Percentiles rank a stretch among this genome's conserved stretches.
phyloP scores from a whole-genome alignment of 495 filamentous ascomycete genomes.

The Trichoderma gamsii region DNA sequence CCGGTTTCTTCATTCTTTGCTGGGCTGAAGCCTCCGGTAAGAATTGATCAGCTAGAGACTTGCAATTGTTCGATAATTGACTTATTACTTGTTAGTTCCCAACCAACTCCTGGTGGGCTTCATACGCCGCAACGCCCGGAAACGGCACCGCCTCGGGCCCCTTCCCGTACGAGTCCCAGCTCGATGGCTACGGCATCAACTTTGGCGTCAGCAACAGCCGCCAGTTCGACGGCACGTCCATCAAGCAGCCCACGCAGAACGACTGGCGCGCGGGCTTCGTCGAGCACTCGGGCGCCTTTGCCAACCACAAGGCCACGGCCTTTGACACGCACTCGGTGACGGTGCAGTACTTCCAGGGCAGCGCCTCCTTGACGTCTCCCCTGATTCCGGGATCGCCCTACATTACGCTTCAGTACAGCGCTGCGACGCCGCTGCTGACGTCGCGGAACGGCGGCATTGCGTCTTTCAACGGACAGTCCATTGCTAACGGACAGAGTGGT shows the following conservation, averaged over 20 bases:
- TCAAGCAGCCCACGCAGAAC: constrained; percentile 19
- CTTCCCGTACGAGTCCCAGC: constrained; percentile 17
- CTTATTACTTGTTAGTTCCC: constrained; percentile 11
- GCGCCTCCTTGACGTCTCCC: constrained; percentile 13
- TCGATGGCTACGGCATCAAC: constrained; percentile 17
- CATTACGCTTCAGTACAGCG: constrained; percentile 16
- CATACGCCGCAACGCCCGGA: constrained; percentile 16
- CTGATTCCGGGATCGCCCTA: constrained; percentile 17
- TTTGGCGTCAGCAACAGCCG: constrained; percentile 19
- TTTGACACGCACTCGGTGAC: constrained; percentile 18
- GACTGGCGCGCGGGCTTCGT: constrained; percentile 16
- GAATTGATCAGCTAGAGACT: background rate
- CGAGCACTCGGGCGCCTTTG: constrained; percentile 17
- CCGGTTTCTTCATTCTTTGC: constrained; percentile 18
- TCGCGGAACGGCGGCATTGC: constrained; percentile 17
- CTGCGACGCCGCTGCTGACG: constrained; percentile 17
- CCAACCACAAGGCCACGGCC: constrained; percentile 20
- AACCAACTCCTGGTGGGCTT: constrained; percentile 18
- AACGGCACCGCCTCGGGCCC: constrained; percentile 15
- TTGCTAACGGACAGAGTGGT: constrained; percentile 13
- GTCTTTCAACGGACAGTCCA: constrained; percentile 16
- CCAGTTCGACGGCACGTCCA: constrained; percentile 17
- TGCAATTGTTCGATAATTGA: too few relatives aligned
- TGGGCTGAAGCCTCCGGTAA: constrained; percentile 18
- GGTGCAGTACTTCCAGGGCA: constrained; percentile 19